Conservation (phyloP, 1,284 basidiomycete genomes). For the Pseudozyma tsukubaensis region DNA sequence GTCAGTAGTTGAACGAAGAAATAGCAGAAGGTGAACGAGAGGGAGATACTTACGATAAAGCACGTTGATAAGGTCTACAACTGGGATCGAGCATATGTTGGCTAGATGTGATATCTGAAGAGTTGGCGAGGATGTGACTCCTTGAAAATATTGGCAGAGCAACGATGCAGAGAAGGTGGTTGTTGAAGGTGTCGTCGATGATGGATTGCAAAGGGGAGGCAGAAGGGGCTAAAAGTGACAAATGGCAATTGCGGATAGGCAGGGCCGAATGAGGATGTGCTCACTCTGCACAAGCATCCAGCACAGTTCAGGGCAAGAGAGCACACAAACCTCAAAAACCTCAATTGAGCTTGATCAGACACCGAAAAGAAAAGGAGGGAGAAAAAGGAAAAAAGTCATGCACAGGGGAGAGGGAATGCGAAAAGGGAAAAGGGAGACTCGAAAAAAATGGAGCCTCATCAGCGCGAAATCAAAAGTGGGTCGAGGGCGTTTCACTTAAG, state of each 20-base stretch:
- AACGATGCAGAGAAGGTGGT: background rate
- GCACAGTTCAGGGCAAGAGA: background rate
- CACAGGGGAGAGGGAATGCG: background rate
- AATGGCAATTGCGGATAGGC: background rate
- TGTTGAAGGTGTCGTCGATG: constrained; percentile 7
- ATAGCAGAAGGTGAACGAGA: background rate
- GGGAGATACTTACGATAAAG: constrained; percentile 39
- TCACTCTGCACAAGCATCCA: background rate
- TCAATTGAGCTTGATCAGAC: background rate
- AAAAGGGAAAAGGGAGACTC: background rate
- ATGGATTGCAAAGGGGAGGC: constrained; percentile 1
- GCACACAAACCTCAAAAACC: too few relatives aligned
- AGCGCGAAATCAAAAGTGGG: background rate
- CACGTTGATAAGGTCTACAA: constrained; percentile 57
- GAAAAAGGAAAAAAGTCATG: background rate
- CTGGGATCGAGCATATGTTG: constrained; percentile 64
- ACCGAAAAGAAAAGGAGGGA: background rate
- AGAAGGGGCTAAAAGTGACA: background rate
- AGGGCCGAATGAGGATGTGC: background rate
- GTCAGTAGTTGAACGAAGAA: background rate
- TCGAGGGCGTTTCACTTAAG: background rate
- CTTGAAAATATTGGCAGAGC: constrained; percentile 12
- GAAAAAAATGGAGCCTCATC: background rate
- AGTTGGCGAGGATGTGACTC: constrained; percentile 32
- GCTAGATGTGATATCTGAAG: constrained; percentile 5